Conservation (phyloP, 306 rosid species). For the Glycyrrhiza uralensis region DNA sequence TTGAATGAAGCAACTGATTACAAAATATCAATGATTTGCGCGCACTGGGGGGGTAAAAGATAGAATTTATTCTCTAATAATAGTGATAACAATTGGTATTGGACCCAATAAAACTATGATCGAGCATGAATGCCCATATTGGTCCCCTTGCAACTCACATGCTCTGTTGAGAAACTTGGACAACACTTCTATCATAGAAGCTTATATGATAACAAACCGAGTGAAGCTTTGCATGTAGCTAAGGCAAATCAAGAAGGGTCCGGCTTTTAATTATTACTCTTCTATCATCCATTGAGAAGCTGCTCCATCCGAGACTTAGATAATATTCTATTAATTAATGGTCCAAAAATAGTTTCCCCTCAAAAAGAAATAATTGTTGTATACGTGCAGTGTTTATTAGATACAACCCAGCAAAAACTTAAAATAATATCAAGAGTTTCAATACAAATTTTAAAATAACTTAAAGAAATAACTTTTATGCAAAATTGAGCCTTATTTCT, state of each 20-base stretch:
- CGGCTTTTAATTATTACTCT: constrained; percentile 6
- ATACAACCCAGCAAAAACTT: not conserved
- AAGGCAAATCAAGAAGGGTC: constrained; percentile 18
- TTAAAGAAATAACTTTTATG: too few relatives aligned
- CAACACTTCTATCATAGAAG: constrained; percentile 19
- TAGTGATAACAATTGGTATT: constrained; percentile 30
- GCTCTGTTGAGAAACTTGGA: constrained; percentile 34
- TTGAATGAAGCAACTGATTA: constrained; percentile 1
- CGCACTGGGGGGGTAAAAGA: constrained; percentile 13
- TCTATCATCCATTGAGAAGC: not conserved
- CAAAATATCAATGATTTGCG: not conserved
- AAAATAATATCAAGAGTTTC: not conserved
- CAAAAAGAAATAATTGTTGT: not conserved
- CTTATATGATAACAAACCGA: not conserved
- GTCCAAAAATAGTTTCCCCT: constrained; percentile 3
- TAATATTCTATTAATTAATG: too few relatives aligned
- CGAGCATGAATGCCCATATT: constrained; percentile 44
- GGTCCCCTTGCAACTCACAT: constrained; percentile 52
- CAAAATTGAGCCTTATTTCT: too few relatives aligned
- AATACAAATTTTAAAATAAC: not conserved
- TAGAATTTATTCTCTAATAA: constrained; percentile 40
- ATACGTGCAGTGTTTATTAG: not conserved
- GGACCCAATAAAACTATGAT: constrained; percentile 37
- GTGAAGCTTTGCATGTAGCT: constrained; percentile 2
- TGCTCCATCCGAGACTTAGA: too few relatives aligned